phyloP scores from a whole-genome alignment of 176 grass and related monocot genomes.

The Otatea glauca region DNA sequence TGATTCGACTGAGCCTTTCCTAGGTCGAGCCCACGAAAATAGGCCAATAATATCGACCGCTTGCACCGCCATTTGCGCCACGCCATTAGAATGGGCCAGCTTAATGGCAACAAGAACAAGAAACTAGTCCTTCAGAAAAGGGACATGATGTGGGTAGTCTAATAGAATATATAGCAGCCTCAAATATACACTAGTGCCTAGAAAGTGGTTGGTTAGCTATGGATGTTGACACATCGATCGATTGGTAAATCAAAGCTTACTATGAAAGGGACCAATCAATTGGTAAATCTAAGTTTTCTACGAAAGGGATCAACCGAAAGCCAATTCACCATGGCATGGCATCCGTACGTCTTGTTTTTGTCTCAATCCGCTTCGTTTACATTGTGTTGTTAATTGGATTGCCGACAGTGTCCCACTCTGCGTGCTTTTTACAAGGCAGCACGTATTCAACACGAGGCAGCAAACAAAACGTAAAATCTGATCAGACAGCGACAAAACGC shows the following conservation, averaged over 20 bases:
- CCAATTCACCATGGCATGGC: background rate
- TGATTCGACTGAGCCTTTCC: background rate
- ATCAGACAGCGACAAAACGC: slow-evolving; percentile 1
- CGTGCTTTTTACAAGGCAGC: background rate
- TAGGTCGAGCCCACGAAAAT: background rate
- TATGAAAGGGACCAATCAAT: slow-evolving; percentile 30
- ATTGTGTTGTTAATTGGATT: slow-evolving; percentile 1
- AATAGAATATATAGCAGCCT: slow-evolving; percentile 31
- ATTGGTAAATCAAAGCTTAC: background rate
- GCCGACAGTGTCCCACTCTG: background rate
- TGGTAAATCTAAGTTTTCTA: background rate
- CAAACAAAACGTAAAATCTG: slow-evolving; percentile 15
- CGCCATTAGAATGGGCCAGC: background rate
- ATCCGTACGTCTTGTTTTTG: slow-evolving; percentile 9
- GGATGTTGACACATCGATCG: slow-evolving; percentile 21
- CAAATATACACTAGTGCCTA: slow-evolving; percentile 18
- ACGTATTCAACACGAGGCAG: background rate
- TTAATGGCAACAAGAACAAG: slow-evolving; percentile 21
- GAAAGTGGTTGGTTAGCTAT: background rate
- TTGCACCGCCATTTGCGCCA: no score
- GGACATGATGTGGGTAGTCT: slow-evolving; percentile 4
- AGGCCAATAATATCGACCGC: background rate
- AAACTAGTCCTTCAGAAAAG: slow-evolving; percentile 5
- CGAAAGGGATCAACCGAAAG: slow-evolving; percentile 28
- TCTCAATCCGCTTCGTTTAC: background rate